Base-by-base conservation (phyloP, 2,329 filamentous ascomycete species). In the Fusarium sp. region DNA sequence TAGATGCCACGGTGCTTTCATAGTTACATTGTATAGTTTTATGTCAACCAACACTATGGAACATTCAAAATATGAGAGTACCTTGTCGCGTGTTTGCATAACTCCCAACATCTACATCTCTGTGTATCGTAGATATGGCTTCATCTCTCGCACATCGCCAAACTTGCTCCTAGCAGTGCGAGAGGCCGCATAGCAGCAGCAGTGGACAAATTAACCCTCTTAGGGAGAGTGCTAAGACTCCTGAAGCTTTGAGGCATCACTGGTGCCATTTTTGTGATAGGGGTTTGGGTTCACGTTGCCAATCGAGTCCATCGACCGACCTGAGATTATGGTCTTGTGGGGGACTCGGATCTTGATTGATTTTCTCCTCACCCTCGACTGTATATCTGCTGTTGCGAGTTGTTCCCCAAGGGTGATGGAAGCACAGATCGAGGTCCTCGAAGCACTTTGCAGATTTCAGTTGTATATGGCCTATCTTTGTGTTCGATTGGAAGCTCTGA, bases 51-150 rank as follows among this genome's bases (percentile, higher is more conserved):
- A 19, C 19, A 19, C 19, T 19, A 19, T 19, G 19, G 19, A 19
- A 4, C 19, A 19, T 4, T 19, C 4, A 11, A 11, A 11, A 2
- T 6, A 32, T 32, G 29, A 32, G 14, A 32, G 29, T 32, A 14
- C 25, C 4, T 27, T 27, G 8, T 8, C 4, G 7, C 25, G 3
- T 27, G 25, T 19, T 32, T 32, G 31, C 9, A 32, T 32, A 32
- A 32, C 9, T 11, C 10, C 6, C 19, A 19, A 14, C 9, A 14
- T 32, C 11, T 42, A 25, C 4, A 9, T 33, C 13, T 55, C 57
- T 27, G 89, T 91, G 75, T 88, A 92, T 73, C 90, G 83, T 73
- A 92, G 81, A 78, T 93, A 89, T 48, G 84, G 84, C 81, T 88
- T 88, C 73, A 88, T 82, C 65, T 82, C 82, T 70, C 81, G 81